phyloP scores from a whole-genome alignment of 352 stramenopile species.

The Thraustochytrium striatum region DNA sequence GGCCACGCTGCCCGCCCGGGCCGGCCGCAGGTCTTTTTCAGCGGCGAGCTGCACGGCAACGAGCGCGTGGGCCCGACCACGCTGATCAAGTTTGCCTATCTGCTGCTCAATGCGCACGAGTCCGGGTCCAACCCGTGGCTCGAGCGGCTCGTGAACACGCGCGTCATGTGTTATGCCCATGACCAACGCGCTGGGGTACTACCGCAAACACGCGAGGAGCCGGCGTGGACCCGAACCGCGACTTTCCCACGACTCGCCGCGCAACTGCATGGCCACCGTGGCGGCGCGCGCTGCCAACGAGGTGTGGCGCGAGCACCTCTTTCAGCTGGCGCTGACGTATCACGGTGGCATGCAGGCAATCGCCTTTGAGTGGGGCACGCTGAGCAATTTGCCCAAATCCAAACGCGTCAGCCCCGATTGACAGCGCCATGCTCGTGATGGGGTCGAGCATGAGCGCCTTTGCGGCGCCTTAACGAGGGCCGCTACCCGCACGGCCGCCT shows the following conservation, averaged over 20 bases:
- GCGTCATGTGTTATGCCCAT: constrained; percentile 71
- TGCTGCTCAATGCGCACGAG: constrained; percentile 69
- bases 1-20: constrained; percentile 63
- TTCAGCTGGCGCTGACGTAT: constrained; percentile 88
- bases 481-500: constrained; percentile 78
- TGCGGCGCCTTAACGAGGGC: constrained; percentile 62
- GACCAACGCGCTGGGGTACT: constrained; percentile 89
- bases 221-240: constrained; percentile 91
- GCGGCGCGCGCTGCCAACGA: constrained; percentile 92
- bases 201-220: constrained; percentile 72
- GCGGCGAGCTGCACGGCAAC: constrained; percentile 90
- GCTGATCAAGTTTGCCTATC: constrained; percentile 74
- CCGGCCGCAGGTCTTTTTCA: constrained; percentile 91
- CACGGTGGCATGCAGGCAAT: constrained; percentile 94
- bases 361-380: constrained; percentile 94
- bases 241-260: constrained; percentile 79
- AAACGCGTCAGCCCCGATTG: constrained; percentile 62
- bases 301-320: constrained; percentile 90
- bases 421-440: constrained; percentile 62
- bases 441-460: constrained; percentile 63
- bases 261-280: constrained; percentile 88
- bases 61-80: constrained; percentile 85
- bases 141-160: constrained; percentile 74
- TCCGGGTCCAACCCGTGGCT: constrained; percentile 59
- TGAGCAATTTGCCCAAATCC: constrained; percentile 63